phyloP scores from a whole-genome alignment of 805 yeast genomes.

The Saccharomycopsis microspora region DNA sequence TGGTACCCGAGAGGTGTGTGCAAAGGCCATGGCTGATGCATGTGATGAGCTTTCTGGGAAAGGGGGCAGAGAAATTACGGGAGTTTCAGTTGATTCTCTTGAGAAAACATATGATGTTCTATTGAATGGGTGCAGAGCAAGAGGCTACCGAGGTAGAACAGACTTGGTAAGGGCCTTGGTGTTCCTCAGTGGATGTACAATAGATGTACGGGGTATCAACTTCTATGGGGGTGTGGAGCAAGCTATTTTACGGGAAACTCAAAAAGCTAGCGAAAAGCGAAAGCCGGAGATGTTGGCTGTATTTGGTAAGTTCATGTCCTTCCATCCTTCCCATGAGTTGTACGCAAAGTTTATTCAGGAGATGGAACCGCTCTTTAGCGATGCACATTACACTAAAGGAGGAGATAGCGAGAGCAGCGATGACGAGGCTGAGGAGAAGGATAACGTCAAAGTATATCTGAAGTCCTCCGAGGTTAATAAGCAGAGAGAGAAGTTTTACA shows the following conservation, averaged over 20 bases:
- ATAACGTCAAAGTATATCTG: slow-evolving; percentile 22
- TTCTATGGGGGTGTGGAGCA: too few species aligned
- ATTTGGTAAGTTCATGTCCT: slow-evolving; percentile 38
- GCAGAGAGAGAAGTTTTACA: slow-evolving; percentile 37
- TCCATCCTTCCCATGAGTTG: slow-evolving; percentile 23
- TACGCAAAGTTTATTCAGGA: slow-evolving; percentile 26
- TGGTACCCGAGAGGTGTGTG: slow-evolving; percentile 57
- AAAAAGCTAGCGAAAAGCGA: too few species aligned
- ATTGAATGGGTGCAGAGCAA: slow-evolving; percentile 54
- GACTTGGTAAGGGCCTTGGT: slow-evolving; percentile 60
- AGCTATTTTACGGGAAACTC: too few species aligned
- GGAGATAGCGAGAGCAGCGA: slow-evolving; percentile 21
- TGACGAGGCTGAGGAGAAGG: slow-evolving; percentile 21
- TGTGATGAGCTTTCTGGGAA: slow-evolving; percentile 31
- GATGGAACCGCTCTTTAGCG: slow-evolving; percentile 25
- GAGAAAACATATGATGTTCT: slow-evolving; percentile 38
- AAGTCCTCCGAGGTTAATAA: slow-evolving; percentile 32
- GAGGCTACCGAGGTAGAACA: slow-evolving; percentile 87
- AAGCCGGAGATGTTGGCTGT: slow-evolving; percentile 14
- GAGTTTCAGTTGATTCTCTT: slow-evolving; percentile 19
- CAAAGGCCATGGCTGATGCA: slow-evolving; percentile 51
- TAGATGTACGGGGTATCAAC: too few species aligned
- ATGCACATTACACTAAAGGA: slow-evolving; percentile 21
- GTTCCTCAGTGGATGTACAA: slow-evolving; percentile 29
- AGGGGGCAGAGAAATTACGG: slow-evolving; percentile 21